Percentiles rank a stretch among this genome's conserved stretches.
Conservation (phyloP, 2,329 filamentous ascomycete species). For the Colletotrichum incanum region DNA sequence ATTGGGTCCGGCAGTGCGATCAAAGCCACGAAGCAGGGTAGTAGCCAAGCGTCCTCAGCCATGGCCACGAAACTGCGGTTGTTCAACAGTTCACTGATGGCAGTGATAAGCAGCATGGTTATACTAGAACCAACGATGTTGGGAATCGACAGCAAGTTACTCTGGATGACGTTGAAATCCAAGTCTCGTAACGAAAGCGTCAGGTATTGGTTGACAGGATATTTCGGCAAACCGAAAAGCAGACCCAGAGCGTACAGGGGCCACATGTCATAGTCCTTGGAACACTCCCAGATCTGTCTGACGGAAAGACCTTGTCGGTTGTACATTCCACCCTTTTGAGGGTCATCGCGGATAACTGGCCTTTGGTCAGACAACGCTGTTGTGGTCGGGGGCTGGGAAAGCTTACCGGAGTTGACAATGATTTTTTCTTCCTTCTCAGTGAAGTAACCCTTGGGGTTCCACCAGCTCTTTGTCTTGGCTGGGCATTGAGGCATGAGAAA, state of each 20-base stretch:
- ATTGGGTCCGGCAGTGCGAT: constrained; percentile 56
- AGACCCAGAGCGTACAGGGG: constrained; percentile 66
- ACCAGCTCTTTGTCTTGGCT: constrained; percentile 61
- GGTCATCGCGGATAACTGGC: constrained; percentile 67
- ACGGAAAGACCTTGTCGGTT: constrained; percentile 69
- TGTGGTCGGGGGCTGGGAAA: accelerated
- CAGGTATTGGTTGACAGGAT: constrained; percentile 48
- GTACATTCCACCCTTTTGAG: constrained; percentile 70
- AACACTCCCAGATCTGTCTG: constrained; percentile 62
- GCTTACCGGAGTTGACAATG: constrained; percentile 67
- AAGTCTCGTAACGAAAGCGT: constrained; percentile 47
- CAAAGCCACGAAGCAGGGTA: constrained; percentile 68
- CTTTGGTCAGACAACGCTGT: not conserved
- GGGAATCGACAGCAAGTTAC: constrained; percentile 57
- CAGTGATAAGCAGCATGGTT: constrained; percentile 65
- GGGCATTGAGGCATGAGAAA: constrained; percentile 52
- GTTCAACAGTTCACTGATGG: constrained; percentile 65
- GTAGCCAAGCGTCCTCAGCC: constrained; percentile 67
- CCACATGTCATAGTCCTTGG: constrained; percentile 72
- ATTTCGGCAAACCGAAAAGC: constrained; percentile 54
- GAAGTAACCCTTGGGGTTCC: constrained; percentile 70
- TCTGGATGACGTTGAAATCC: constrained; percentile 60
- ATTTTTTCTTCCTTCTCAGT: constrained; percentile 70
- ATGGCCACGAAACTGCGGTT: constrained; percentile 64
- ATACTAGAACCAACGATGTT: constrained; percentile 68